These are phyloP conservation scores for Aquilaria sinensis DNA, from an alignment of 345 rosid genomes.

Conservation along the genomic window DNA sequence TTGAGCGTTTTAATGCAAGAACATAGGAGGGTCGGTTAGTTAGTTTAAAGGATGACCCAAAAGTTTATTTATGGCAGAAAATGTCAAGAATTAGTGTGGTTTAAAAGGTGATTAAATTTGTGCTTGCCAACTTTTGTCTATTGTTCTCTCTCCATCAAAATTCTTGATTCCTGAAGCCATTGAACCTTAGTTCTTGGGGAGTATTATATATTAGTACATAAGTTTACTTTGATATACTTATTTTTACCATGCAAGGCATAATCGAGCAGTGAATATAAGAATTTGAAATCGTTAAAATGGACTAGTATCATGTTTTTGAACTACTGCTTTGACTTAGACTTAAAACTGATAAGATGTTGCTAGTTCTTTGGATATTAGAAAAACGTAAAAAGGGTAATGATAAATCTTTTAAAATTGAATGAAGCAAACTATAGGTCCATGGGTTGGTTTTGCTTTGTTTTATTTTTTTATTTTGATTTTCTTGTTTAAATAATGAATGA, in stretches of 20 bases:
- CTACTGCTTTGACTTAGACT: background rate
- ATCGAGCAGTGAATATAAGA: background rate
- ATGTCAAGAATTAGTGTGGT: too few species aligned
- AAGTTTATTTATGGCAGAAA: too few species aligned
- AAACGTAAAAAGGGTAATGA: too few species aligned
- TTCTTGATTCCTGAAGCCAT: background rate
- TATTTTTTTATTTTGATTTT: too few species aligned
- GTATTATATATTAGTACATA: background rate
- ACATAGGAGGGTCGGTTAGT: too few species aligned
- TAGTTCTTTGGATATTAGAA: constrained; percentile 12
- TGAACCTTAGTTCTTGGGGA: too few species aligned
- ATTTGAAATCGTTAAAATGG: background rate
- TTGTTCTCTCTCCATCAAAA: background rate
- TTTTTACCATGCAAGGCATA: background rate
- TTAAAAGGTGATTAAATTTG: too few species aligned
- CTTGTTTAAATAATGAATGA: too few species aligned
- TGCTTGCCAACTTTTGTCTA: background rate
- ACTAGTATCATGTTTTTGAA: background rate
- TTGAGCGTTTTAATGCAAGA: background rate
- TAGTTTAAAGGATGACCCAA: too few species aligned
- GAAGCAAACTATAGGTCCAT: too few species aligned
- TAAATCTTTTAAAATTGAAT: too few species aligned
- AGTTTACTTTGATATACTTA: background rate
- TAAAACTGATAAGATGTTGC: constrained; percentile 20
- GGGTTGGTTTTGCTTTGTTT: too few species aligned